Evolutionary conservation across 192 early-diverging fungal species (phyloP).

Genomic region (Spinellus fusiger): DNA sequence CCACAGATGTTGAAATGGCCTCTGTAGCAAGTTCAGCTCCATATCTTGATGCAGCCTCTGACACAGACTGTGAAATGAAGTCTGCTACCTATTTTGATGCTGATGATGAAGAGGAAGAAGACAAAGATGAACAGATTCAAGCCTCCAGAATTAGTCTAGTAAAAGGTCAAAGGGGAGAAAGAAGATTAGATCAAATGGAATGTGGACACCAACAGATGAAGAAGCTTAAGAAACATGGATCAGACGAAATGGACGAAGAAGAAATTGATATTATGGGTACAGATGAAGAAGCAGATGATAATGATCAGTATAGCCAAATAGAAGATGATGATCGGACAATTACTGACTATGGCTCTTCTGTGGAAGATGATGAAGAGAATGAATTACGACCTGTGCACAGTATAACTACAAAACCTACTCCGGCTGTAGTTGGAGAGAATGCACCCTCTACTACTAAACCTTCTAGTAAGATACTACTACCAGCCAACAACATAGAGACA

Average conservation of each 20-base stretch:
- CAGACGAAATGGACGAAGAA: conserved; percentile 10
- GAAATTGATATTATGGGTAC: conserved; percentile 19
- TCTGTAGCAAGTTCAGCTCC: conserved; percentile 13
- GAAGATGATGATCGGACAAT: conserved; percentile 27
- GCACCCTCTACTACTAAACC: neutral
- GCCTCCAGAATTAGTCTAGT: no score
- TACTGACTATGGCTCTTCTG: conserved; percentile 25
- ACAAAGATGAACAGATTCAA: no score
- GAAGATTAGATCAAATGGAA: conserved; percentile 10
- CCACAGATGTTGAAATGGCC: conserved; percentile 7
- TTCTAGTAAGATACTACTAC: conserved; percentile 30
- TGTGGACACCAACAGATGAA: no score
- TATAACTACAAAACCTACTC: neutral
- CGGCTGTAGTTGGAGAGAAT: neutral
- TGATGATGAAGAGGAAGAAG: conserved; percentile 14
- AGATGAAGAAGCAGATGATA: conserved; percentile 26
- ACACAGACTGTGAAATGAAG: no score
- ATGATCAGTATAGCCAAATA: neutral
- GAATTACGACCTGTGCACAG: neutral
- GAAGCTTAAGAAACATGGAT: neutral
- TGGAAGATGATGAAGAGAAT: conserved; percentile 1
- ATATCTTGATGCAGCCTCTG: conserved; percentile 20
- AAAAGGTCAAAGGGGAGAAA: conserved; percentile 5
- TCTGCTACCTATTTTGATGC: no score
- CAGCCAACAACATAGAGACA: conserved; percentile 41